Conservation (phyloP, 2,329 filamentous ascomycete species). For the Aspergillus sp. region DNA sequence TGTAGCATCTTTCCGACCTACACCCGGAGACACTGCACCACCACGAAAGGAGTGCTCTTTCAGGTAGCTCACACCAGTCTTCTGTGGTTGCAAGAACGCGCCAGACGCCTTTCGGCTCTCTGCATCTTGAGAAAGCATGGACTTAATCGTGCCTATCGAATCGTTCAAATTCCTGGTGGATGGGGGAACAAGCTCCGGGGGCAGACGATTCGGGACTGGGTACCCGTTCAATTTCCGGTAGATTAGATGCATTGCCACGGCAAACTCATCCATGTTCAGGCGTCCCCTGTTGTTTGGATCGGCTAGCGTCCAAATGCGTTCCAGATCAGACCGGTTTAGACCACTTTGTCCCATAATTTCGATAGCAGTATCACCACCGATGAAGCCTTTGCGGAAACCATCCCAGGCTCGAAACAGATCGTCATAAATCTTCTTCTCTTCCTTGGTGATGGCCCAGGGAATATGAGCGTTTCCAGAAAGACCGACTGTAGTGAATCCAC, state of each 20-base stretch:
- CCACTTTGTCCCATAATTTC: constrained; percentile 98
- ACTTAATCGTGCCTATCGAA: constrained; percentile 91
- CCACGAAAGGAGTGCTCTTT: constrained; percentile 91
- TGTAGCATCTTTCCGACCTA: constrained; percentile 85
- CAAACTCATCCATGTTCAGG: constrained; percentile 94
- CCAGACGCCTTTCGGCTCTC: constrained; percentile 86
- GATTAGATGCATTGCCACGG: constrained; percentile 98
- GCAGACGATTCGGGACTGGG: constrained; percentile 81
- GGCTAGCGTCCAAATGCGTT: constrained; percentile 90
- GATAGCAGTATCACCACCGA: constrained; percentile 87
- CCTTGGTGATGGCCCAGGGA: constrained; percentile 97
- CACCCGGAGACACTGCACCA: constrained; percentile 57
- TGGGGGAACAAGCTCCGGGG: constrained; percentile 88
- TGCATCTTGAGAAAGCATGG: constrained; percentile 83
- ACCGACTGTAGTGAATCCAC: constrained; percentile 78
- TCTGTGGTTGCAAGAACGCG: constrained; percentile 86
- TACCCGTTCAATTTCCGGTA: constrained; percentile 97
- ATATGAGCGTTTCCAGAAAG: constrained; percentile 92
- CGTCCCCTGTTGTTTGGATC: constrained; percentile 93
- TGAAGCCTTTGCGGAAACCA: constrained; percentile 87
- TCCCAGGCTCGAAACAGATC: constrained; percentile 96
- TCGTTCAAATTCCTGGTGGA: constrained; percentile 91
- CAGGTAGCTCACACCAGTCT: constrained; percentile 96
- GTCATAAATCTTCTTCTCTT: constrained; percentile 97
- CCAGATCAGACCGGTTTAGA: constrained; percentile 83